phyloP scores from a whole-genome alignment of 1,139 yeast species.

The Suhomyces yuchorum region DNA sequence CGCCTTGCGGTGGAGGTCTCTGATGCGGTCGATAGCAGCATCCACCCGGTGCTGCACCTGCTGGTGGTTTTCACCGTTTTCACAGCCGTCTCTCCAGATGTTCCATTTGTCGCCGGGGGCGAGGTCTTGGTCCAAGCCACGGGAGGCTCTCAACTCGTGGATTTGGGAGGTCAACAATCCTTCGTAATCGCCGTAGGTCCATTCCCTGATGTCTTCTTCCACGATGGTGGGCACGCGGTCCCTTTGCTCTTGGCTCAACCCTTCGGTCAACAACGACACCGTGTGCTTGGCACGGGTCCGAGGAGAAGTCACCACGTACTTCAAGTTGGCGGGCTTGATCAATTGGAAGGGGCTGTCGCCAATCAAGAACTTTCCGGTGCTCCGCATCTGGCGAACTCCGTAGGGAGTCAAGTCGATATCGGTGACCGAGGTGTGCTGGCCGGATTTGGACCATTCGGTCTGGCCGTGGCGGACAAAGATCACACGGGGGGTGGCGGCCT shows the following conservation, averaged over 20 bases:
- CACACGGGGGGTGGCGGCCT: slow-evolving; percentile 61
- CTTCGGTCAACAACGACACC: slow-evolving; percentile 54
- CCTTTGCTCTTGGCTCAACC: slow-evolving; percentile 50
- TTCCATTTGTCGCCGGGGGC: slow-evolving; percentile 55
- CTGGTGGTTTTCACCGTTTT: slow-evolving; percentile 72
- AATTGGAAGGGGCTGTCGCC: slow-evolving; percentile 54
- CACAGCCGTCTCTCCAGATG: slow-evolving; percentile 94
- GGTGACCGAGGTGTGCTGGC: slow-evolving; percentile 86
- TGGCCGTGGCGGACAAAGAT: slow-evolving; percentile 86
- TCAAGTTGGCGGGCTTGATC: slow-evolving; percentile 64
- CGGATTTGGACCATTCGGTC: slow-evolving; percentile 93
- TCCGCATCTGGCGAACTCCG: slow-evolving; percentile 74
- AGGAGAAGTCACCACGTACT: slow-evolving; percentile 75
- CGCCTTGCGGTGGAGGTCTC: slow-evolving; percentile 62
- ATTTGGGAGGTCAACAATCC: slow-evolving; percentile 75
- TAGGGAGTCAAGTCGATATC: slow-evolving; percentile 76
- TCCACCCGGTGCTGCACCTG: slow-evolving; percentile 75
- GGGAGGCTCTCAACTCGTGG: slow-evolving; percentile 53
- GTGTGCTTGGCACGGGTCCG: slow-evolving; percentile 79
- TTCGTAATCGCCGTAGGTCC: slow-evolving; percentile 97
- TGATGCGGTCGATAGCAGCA: slow-evolving; percentile 61
- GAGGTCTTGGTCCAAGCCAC: slow-evolving; percentile 55
- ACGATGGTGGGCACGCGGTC: slow-evolving; percentile 47
- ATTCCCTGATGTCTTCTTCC: slow-evolving; percentile 78
- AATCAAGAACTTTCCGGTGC: slow-evolving; percentile 72